These are phyloP conservation scores for Hanseniaspora hatyaiensis DNA, from an alignment of 805 yeast genomes.

Conservation along the genomic window DNA sequence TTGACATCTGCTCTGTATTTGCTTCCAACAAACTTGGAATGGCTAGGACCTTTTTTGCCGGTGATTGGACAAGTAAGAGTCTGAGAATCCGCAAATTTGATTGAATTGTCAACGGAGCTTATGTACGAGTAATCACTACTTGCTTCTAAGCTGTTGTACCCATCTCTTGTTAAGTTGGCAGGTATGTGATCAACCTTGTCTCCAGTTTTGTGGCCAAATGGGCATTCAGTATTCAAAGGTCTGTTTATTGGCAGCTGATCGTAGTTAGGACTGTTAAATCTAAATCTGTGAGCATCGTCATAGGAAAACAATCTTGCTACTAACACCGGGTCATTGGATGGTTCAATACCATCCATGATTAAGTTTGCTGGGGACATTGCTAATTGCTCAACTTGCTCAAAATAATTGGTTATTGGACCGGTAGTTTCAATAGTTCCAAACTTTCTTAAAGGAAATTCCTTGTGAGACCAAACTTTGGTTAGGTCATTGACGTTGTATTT, in stretches of 20 bases:
- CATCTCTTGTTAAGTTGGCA: constrained; percentile 47
- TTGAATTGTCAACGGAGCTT: constrained; percentile 32
- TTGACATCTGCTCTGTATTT: constrained; percentile 12
- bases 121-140: constrained; percentile 44
- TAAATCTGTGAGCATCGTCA: constrained; percentile 65
- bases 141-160: constrained; percentile 40
- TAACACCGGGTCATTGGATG: constrained; percentile 66
- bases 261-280: constrained; percentile 54
- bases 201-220: constrained; percentile 26
- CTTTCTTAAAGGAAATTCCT: constrained; percentile 72
- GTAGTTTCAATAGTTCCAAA: constrained; percentile 52
- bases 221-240: constrained; percentile 37
- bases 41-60: constrained; percentile 21
- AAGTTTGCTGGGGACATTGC: constrained; percentile 63
- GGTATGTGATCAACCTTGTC: constrained; percentile 29
- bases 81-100: constrained; percentile 16
- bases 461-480: constrained; percentile 88
- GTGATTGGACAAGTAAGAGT: constrained; percentile 21
- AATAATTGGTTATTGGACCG: constrained; percentile 46
- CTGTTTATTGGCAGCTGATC: constrained; percentile 55
- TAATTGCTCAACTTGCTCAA: constrained; percentile 38
- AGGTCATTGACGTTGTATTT: constrained; percentile 80
- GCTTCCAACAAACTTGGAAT: constrained; percentile 28
- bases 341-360: constrained; percentile 62
- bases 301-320: constrained; percentile 67